Conservation (phyloP, 371 early-diverging fungal species). For the Polyrhizophydium stewartii region DNA sequence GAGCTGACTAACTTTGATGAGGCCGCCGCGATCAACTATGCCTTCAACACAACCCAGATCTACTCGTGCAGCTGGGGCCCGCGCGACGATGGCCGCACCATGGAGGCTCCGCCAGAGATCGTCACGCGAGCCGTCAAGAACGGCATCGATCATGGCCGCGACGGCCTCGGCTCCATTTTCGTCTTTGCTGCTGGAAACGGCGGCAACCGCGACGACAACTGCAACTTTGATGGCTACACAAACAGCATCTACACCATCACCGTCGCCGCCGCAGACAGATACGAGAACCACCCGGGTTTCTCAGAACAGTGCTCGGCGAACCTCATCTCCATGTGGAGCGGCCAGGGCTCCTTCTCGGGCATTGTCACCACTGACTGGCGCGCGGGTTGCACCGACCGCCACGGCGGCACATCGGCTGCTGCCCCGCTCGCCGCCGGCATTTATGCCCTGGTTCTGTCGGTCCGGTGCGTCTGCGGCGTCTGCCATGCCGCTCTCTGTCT, state of each 20-base stretch:
- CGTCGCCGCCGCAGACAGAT: slow-evolving; percentile 83
- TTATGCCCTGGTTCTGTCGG: slow-evolving; percentile 82
- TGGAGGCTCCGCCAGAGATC: slow-evolving; percentile 82
- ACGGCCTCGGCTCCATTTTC: slow-evolving; percentile 81
- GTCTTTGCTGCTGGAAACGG: slow-evolving; percentile 97
- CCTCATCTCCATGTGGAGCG: slow-evolving; percentile 80
- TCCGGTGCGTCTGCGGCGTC: slow-evolving; percentile 27
- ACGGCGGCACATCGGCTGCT: slow-evolving; percentile 97
- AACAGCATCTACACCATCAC: slow-evolving; percentile 94
- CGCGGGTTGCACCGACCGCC: slow-evolving; percentile 64
- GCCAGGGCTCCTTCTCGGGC: not conserved
- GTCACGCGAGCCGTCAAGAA: slow-evolving; percentile 77
- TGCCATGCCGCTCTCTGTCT: not conserved
- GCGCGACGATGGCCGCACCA: slow-evolving; percentile 80
- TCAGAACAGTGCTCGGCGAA: slow-evolving; percentile 90
- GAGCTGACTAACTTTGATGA: slow-evolving; percentile 86
- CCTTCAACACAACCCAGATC: slow-evolving; percentile 81
- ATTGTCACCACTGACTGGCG: slow-evolving; percentile 82
- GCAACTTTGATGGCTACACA: slow-evolving; percentile 96
- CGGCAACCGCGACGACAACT: slow-evolving; percentile 76
- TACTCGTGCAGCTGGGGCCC: slow-evolving; percentile 97
- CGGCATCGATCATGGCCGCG: slow-evolving; percentile 80
- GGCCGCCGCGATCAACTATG: slow-evolving; percentile 83
- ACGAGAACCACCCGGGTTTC: slow-evolving; percentile 74
- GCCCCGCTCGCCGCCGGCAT: slow-evolving; percentile 93